phyloP scores from a whole-genome alignment of 257 asterid genomes.

The Coffea eugenioides region DNA sequence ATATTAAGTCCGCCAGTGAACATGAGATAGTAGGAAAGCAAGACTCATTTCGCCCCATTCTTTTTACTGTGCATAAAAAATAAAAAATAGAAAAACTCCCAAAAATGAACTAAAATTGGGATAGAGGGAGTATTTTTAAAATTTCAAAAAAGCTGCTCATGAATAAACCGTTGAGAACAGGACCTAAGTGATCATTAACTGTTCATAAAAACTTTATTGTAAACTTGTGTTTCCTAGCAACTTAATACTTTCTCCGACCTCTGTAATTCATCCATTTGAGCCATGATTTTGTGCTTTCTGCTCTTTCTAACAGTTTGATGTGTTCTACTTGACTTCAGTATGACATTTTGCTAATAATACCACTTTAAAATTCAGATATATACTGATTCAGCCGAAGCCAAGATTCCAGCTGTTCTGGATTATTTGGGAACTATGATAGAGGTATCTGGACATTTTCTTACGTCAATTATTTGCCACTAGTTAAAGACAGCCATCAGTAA shows the following conservation, averaged over 20 bases:
- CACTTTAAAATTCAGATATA: constrained; percentile 53
- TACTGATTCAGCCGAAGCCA: constrained; percentile 77
- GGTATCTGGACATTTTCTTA: constrained; percentile 41
- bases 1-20: too few species aligned
- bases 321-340: not conserved
- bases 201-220: not conserved
- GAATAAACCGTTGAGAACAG: too few species aligned
- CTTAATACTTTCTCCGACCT: not conserved
- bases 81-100: too few species aligned
- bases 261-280: not conserved
- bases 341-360: not conserved
- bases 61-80: too few species aligned
- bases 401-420: constrained; percentile 89
- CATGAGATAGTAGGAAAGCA: too few species aligned
- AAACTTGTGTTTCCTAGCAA: not conserved
- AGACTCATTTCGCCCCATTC: too few species aligned
- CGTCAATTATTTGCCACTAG: not conserved
- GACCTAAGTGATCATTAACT: not conserved
- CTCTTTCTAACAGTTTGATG: constrained; percentile 12
- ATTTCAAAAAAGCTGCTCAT: too few species aligned
- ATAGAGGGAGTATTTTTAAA: too few species aligned
- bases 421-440: constrained; percentile 84
- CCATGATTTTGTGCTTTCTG: not conserved
- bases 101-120: too few species aligned
- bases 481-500: not conserved